A percentile compares a stretch with the other conserved stretches of the same genome.
Conservation (phyloP, 352 stramenopile genomes). For the Phytophthora meadii region DNA sequence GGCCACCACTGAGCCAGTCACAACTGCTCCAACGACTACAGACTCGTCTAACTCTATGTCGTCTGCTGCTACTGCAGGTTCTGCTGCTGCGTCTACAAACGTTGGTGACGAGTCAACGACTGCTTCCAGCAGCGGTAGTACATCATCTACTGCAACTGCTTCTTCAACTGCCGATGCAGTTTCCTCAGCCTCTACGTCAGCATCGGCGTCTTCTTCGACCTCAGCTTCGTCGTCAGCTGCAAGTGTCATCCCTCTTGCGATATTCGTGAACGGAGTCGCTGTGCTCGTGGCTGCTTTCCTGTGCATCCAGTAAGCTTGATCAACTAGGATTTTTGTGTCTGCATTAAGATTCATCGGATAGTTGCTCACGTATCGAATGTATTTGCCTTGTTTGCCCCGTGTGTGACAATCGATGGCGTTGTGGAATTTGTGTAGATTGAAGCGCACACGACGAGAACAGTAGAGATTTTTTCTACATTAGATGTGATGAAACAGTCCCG, state of each 20-base stretch:
- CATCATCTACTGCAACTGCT: constrained; percentile 5
- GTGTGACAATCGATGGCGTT: no score
- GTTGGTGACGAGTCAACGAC: constrained; percentile 27
- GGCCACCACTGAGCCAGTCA: constrained; percentile 9
- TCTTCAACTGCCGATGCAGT: constrained; percentile 16
- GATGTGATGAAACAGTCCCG: no score
- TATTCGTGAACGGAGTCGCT: constrained; percentile 32
- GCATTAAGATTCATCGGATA: constrained; percentile 7
- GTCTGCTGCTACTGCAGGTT: constrained; percentile 44
- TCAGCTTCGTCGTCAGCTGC: constrained; percentile 29
- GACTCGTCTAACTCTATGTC: constrained; percentile 32
- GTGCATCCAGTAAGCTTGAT: constrained; percentile 40
- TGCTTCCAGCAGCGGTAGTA: constrained; percentile 13
- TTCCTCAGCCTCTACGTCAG: constrained; percentile 17
- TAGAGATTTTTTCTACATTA: neutral
- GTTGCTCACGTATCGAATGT: constrained; percentile 28
- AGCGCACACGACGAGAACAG: constrained; percentile 5
- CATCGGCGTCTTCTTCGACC: constrained; percentile 23
- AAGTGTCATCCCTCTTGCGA: constrained; percentile 17
- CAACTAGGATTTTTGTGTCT: constrained; percentile 14
- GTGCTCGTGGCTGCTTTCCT: constrained; percentile 30
- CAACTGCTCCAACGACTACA: constrained; percentile 6
- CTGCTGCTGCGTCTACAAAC: constrained; percentile 20
- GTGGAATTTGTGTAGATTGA: constrained; percentile 13
- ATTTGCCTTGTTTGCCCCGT: constrained; percentile 11